phyloP scores from a whole-genome alignment of 1,284 basidiomycete species.

The Papiliotrema nemorosa region DNA sequence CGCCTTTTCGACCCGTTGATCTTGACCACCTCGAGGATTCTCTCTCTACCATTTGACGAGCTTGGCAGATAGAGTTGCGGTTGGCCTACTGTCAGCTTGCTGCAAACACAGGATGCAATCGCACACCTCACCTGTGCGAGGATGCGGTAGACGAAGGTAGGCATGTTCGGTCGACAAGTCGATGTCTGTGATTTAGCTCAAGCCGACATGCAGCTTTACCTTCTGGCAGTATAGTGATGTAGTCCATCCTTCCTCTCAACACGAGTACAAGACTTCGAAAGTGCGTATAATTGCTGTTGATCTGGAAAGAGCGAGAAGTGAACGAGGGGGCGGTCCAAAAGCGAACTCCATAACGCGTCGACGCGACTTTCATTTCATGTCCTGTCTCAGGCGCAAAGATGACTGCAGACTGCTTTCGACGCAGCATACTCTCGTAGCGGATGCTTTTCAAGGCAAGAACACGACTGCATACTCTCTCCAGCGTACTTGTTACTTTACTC shows the following conservation, averaged over 20 bases:
- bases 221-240: constrained; percentile 25
- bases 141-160: constrained; percentile 44
- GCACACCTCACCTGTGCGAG: constrained; percentile 35
- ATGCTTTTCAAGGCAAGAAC: too few species aligned
- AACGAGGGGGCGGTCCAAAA: too few species aligned
- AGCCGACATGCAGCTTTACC: constrained; percentile 13
- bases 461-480: too few species aligned
- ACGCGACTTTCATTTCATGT: too few species aligned
- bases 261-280: too few species aligned
- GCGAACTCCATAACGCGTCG: constrained; percentile 1
- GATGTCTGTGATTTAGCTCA: constrained; percentile 24
- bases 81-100: constrained; percentile 12
- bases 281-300: too few species aligned
- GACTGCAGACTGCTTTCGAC: too few species aligned
- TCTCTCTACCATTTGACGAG: constrained; percentile 8
- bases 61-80: constrained; percentile 41
- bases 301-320: too few species aligned
- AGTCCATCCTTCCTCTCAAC: constrained; percentile 19
- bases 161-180: constrained; percentile 21
- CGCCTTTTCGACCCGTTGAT: constrained; percentile 28
- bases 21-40: constrained; percentile 33
- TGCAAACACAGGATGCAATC: not conserved
- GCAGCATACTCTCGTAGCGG: too few species aligned
- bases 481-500: too few species aligned
- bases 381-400: too few species aligned